Evolutionary conservation across 371 early-diverging fungal genomes (phyloP).

Genomic region (Hamiltosporidium tvaerminnensis): DNA sequence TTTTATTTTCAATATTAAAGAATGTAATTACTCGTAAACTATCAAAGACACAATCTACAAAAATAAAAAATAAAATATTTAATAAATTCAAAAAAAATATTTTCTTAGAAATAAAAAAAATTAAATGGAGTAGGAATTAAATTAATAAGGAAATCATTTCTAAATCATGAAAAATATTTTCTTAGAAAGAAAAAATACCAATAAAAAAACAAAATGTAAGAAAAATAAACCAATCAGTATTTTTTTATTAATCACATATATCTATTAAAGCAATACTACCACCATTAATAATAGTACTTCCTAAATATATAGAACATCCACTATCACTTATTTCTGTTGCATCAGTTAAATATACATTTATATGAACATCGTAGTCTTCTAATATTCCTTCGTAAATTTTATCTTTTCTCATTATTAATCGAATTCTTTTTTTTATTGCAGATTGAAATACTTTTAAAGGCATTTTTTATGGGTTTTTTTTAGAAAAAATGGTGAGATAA

Average conservation of each 20-base stretch:
- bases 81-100: no score
- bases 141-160: no score
- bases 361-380: neutral
- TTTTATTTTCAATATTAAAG: no score
- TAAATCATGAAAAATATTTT: no score
- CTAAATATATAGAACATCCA: neutral
- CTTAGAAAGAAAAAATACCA: no score
- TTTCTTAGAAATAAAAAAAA: no score
- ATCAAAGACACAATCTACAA: no score
- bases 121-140: no score
- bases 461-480: neutral
- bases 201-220: no score
- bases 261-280: constrained; percentile 5
- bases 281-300: constrained; percentile 5
- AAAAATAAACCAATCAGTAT: neutral
- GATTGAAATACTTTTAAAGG: neutral
- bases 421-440: neutral
- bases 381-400: constrained; percentile 2
- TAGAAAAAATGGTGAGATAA: no score
- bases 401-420: constrained; percentile 6
- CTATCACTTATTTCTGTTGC: neutral
- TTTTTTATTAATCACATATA: neutral
- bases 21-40: no score
- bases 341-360: constrained; percentile 1
- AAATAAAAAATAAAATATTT: no score